Percentiles rank a stretch among this genome's conserved stretches.
These are phyloP conservation scores for Pichia sp. DNA, from an alignment of 1,139 yeast species.

Conservation along the genomic window DNA sequence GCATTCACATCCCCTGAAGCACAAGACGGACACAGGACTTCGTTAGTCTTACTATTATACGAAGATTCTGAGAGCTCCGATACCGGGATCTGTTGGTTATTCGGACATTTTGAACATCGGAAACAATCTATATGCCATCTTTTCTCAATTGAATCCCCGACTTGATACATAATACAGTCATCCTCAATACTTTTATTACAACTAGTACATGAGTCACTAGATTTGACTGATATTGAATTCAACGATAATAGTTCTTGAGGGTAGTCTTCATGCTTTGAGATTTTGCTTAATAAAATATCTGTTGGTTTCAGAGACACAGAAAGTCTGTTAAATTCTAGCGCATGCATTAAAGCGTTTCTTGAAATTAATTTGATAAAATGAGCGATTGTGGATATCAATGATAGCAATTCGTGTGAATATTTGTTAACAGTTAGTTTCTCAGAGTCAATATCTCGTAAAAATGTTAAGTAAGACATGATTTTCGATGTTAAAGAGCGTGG, in stretches of 20 bases:
- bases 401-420: slow-evolving; percentile 62
- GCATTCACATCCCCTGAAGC: slow-evolving; percentile 46
- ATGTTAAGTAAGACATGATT: slow-evolving; percentile 69
- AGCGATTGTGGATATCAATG: slow-evolving; percentile 87
- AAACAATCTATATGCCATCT: slow-evolving; percentile 86
- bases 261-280: slow-evolving; percentile 44
- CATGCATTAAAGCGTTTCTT: slow-evolving; percentile 72
- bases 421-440: slow-evolving; percentile 29
- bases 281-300: slow-evolving; percentile 54
- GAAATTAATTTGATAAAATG: slow-evolving; percentile 85
- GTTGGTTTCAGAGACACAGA: slow-evolving; percentile 58
- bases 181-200: slow-evolving; percentile 83
- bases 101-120: slow-evolving; percentile 51
- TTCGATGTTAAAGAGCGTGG: slow-evolving; percentile 86
- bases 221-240: slow-evolving; percentile 49
- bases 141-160: slow-evolving; percentile 32
- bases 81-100: slow-evolving; percentile 21
- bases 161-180: slow-evolving; percentile 56
- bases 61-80: slow-evolving; percentile 39
- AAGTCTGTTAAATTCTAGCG: slow-evolving; percentile 61
- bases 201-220: slow-evolving; percentile 70
- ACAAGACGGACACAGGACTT: slow-evolving; percentile 57
- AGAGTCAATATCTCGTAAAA: slow-evolving; percentile 53
- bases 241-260: slow-evolving; percentile 15
- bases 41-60: slow-evolving; percentile 36